Evolutionary conservation across 768 basidiomycete species (phyloP).

Genomic region (Agrocybe pediades): DNA sequence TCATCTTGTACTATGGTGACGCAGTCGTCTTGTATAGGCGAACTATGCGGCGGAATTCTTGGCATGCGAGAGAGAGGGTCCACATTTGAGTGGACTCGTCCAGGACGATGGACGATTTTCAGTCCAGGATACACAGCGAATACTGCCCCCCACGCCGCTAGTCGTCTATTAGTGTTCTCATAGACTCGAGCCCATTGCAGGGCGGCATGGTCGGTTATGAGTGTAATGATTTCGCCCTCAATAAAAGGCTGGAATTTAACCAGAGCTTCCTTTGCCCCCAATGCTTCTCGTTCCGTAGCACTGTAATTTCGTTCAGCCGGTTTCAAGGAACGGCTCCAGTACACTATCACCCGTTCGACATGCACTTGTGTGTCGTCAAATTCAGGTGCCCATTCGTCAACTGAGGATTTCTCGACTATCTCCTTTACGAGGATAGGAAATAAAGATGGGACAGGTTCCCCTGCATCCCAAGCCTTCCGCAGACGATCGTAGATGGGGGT

Average conservation of each 20-base stretch:
- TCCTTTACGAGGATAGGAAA: slow-evolving; percentile 21
- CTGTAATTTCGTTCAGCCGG: too few species aligned
- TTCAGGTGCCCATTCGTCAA: slow-evolving; percentile 18
- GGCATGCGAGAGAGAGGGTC: slow-evolving; percentile 33
- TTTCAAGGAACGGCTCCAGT: too few species aligned
- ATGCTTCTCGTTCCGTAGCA: too few species aligned
- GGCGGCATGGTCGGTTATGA: slow-evolving; percentile 33
- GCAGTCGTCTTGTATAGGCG: too few species aligned
- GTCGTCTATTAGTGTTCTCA: slow-evolving; percentile 35
- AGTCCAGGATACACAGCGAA: slow-evolving; percentile 36
- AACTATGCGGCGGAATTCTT: slow-evolving; percentile 18
- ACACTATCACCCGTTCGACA: slow-evolving; percentile 22
- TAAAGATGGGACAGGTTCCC: slow-evolving; percentile 23
- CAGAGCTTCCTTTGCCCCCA: too few species aligned
- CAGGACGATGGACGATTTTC: slow-evolving; percentile 38
- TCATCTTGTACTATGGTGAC: too few species aligned
- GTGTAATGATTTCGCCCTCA: slow-evolving; percentile 32
- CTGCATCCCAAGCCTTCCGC: slow-evolving; percentile 16
- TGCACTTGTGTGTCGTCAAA: slow-evolving; percentile 33
- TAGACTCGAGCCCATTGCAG: slow-evolving; percentile 38
- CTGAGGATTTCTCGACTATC: slow-evolving; percentile 13
- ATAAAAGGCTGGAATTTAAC: slow-evolving; percentile 37
- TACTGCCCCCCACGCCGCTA: slow-evolving; percentile 35
- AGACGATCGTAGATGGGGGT: slow-evolving; percentile 27
- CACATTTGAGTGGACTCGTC: too few species aligned